Evolutionary conservation across 2,329 filamentous ascomycete species (phyloP).

Genomic region (Aspergillus nomiae): DNA sequence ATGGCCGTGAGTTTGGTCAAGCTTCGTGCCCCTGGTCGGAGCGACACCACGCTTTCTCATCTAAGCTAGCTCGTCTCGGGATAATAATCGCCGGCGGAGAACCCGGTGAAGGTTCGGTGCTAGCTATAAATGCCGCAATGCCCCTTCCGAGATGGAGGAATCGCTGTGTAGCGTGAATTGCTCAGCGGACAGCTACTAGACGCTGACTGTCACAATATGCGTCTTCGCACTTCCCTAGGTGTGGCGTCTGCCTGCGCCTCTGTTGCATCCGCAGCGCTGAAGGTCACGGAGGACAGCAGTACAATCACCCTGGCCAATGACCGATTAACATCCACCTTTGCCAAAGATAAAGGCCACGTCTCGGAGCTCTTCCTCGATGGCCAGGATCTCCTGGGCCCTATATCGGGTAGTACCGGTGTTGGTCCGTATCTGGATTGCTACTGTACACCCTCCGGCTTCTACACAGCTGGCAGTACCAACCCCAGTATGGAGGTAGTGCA

Average conservation of each 20-base stretch:
- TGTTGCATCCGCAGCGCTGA: slow-evolving; percentile 19
- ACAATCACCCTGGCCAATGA: slow-evolving; percentile 45
- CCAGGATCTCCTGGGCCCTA: slow-evolving; percentile 55
- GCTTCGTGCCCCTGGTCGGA: neutral
- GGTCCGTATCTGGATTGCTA: slow-evolving; percentile 66
- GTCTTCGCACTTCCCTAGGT: slow-evolving; percentile 1
- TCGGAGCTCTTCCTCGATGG: slow-evolving; percentile 48
- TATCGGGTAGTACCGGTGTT: slow-evolving; percentile 49
- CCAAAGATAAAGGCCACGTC: slow-evolving; percentile 47
- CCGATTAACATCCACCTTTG: slow-evolving; percentile 47
- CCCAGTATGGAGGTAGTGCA: slow-evolving; percentile 55
- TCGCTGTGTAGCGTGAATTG: neutral
- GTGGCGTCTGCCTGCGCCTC: slow-evolving; percentile 12
- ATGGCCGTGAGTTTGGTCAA: neutral
- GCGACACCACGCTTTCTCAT: neutral
- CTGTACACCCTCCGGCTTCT: slow-evolving; percentile 61
- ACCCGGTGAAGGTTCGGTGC: neutral
- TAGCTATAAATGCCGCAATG: neutral
- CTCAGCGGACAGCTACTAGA: neutral
- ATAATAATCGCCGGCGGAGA: neutral
- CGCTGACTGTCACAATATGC: slow-evolving; percentile 12
- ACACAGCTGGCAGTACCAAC: slow-evolving; percentile 57
- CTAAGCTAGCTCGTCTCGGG: neutral
- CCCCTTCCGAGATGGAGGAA: too few species aligned
- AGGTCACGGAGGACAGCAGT: slow-evolving; percentile 21